Evolutionary conservation across 1,284 basidiomycete species (phyloP).

Genomic region (Heterobasidion irregulare): DNA sequence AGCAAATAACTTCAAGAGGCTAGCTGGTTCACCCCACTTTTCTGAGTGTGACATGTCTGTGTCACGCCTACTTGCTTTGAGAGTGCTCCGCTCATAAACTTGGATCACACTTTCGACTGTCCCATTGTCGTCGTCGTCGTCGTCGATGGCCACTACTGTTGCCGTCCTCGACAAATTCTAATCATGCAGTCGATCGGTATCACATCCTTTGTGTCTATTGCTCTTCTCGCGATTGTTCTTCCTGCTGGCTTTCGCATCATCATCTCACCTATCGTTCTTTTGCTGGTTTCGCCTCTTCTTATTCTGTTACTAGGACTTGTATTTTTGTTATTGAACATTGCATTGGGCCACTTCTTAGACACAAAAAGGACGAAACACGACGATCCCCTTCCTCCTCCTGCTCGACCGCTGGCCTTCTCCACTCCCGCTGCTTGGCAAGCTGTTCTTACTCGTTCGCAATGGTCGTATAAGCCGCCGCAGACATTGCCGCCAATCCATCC

Average conservation of each 20-base stretch:
- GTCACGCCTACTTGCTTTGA: too few relatives aligned
- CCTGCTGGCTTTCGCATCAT: conserved; percentile 45
- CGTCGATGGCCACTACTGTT: neutral
- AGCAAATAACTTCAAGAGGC: too few relatives aligned
- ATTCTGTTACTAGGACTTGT: conserved; percentile 38
- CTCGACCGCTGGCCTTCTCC: conserved; percentile 73
- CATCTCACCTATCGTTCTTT: conserved; percentile 55
- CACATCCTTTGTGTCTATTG: conserved; percentile 43
- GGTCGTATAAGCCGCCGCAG: conserved; percentile 66
- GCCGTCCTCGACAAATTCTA: conserved; percentile 14
- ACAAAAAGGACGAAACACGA: conserved; percentile 21
- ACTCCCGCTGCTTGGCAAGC: conserved; percentile 90
- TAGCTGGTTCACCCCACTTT: too few relatives aligned
- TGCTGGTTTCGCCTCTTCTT: conserved; percentile 56
- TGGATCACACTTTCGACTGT: neutral
- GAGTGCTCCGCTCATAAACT: neutral
- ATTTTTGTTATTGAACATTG: conserved; percentile 45
- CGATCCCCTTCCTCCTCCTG: conserved; percentile 38
- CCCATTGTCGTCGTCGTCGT: neutral
- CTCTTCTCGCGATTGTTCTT: conserved; percentile 41
- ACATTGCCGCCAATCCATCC: conserved; percentile 54
- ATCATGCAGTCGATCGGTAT: conserved; percentile 20
- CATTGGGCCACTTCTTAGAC: conserved; percentile 52
- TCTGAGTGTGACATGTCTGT: too few relatives aligned
- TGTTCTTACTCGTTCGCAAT: conserved; percentile 73